Evolutionary conservation across 176 grass and related monocot species (phyloP), one percentile per base, ranked within the genome.

Genomic region (Thalia dealbata): DNA sequence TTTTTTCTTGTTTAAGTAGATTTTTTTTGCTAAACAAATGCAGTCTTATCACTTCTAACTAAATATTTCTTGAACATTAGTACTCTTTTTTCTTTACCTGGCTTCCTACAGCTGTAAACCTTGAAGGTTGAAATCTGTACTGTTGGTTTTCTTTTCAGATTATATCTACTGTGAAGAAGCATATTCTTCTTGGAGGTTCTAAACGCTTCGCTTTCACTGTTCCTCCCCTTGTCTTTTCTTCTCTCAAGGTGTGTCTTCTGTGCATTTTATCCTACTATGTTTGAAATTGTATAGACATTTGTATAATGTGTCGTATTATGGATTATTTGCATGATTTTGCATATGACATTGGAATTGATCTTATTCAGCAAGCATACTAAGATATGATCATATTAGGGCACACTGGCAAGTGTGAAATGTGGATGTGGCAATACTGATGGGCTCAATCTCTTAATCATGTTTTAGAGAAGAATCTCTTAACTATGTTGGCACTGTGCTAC

Each of bases 131-230:
- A 68, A 80, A 81, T 62, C 13, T 28, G 51, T 67, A 65, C 48
- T 18, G 29, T 78, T 45, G 38, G n/a, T 44, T 44, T 68, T 64
- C 61, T 64, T 90, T 88, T 78, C 85, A 97, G 95, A 97, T 93
- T 64, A 85, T 97, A 86, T 97, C 85, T 76, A 93, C 87, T 65
- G 83, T 97, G 75, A 87, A 81, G 83, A 97, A 97, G 81, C 87
- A 97, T 90, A 88, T 97, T 91, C 95, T 97, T 88, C 81, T 73
- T 81, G 95, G 95, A 80, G 95, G 95, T 82, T 82, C 85, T 78
- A 91, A 91, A 77, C 87, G 90, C 67, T 74, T 97, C 78, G 77
- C 95, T 86, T 97, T 88, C 73, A 92, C 87, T 56, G 87, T 91
- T 54, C 95, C 95, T 38, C 80, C 95, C 12, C 78, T 97, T 73